Evolutionary conservation across 441 rosid species (phyloP), one percentile per base, ranked within the genome.

Genomic region (Geranium incanum): DNA sequence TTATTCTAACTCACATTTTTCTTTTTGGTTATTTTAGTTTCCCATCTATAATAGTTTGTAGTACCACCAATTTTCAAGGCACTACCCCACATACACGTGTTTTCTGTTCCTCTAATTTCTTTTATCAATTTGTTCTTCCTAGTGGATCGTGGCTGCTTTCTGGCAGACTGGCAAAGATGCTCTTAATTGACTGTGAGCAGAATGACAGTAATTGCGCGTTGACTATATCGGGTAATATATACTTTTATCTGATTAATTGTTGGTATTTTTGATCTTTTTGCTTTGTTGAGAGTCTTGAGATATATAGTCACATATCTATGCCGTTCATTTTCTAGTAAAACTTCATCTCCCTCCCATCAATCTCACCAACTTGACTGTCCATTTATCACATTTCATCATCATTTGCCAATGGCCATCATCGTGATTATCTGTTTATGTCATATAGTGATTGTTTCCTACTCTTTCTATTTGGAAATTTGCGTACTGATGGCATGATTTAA

Each of bases 141-240:
- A 85, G 97, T 70, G 88, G 88, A 48, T 85, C 93, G 15, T 90
- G 97, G 92, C 79, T 91, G 80, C 86, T 92, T 78, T 89, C 97
- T 36, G 97, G 96, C 75, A 90, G 84, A 80, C 82, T 95, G 78
- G 93, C 95, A 68, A 95, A 88, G 82, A 82, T 90, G 95, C 85
- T 95, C 76, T 79, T 87, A 75, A 81, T 95, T 66, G 98, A 95
- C 77, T 83, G 86, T 39, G 97, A 89, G 81, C 87, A 84, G 81
- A 92, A 89, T 81, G 86, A 89, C 76, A 71, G 74, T 78, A 89
- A 85, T 74, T 84, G 82, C 74, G 86, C 93, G 12, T 78, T 95
- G 72, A 77, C 86, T 65, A 79, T 95, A 74, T 95, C 99, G 82
- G 99, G 99, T 90, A 85, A 37, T 66, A 79, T 28, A 71, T 28